These are phyloP conservation scores for Carpinus viminea DNA, from an alignment of 306 rosid genomes.

Conservation along the genomic window DNA sequence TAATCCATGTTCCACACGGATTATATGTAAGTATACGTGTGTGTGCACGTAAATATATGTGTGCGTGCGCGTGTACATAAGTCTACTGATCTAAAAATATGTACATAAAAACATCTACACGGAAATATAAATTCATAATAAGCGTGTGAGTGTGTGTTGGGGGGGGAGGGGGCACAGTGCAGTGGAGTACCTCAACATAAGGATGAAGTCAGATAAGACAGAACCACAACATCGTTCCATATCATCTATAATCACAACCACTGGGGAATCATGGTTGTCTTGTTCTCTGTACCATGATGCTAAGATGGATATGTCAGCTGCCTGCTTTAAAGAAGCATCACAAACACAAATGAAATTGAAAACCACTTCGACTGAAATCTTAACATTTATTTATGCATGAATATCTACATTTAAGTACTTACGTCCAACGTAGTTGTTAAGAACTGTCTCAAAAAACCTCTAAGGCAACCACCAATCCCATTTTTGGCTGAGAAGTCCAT, in stretches of 20 bases:
- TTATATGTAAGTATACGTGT: no score
- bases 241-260: constrained; percentile 75
- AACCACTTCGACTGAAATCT: not conserved
- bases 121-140: not conserved
- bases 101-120: not conserved
- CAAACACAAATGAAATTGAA: constrained; percentile 18
- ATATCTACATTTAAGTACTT: constrained; percentile 29
- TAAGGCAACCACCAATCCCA: constrained; percentile 85
- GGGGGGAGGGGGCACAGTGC: constrained; percentile 4
- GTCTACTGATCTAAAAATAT: not conserved
- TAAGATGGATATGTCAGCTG: constrained; percentile 72
- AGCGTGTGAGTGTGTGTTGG: not conserved
- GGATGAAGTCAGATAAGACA: constrained; percentile 77
- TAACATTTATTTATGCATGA: not conserved
- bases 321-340: constrained; percentile 49
- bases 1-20: no score
- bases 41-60: no score
- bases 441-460: constrained; percentile 72
- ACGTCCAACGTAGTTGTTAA: constrained; percentile 56
- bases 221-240: constrained; percentile 83
- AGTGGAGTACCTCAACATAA: constrained; percentile 67
- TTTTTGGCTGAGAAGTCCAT: constrained; percentile 65
- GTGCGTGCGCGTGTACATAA: no score
- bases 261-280: constrained; percentile 59
- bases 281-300: constrained; percentile 95